Evolutionary conservation across 2,329 filamentous ascomycete species (phyloP).

Genomic region (Epicoccum nigrum): DNA sequence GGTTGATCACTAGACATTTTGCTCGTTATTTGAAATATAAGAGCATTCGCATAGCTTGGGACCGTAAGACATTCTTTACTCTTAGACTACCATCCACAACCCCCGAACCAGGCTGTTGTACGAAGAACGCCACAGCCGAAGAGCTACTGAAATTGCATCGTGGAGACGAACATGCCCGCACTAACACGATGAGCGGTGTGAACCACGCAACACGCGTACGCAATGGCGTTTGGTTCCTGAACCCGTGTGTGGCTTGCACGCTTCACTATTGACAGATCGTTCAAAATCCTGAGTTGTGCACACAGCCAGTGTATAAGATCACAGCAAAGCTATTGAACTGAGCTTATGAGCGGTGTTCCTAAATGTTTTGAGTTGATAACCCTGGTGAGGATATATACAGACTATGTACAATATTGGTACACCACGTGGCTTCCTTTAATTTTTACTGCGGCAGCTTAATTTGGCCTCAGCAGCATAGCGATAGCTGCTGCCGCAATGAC

Average conservation of each 20-base stretch:
- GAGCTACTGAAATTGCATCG: background rate
- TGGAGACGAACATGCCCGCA: background rate
- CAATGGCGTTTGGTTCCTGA: too few species aligned
- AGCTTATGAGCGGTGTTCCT: background rate
- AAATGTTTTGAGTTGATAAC: background rate
- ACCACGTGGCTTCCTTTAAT: background rate
- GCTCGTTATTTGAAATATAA: too few species aligned
- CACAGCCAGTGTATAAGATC: too few species aligned
- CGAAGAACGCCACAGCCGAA: background rate
- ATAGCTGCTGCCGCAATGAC: constrained; percentile 40
- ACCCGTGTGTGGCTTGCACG: too few species aligned
- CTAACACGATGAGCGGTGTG: constrained; percentile 1
- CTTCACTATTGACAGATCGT: too few species aligned
- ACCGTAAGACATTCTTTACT: background rate
- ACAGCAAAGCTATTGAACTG: background rate
- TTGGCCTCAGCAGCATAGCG: constrained; percentile 29
- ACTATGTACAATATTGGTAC: constrained; percentile 11
- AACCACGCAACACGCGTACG: background rate
- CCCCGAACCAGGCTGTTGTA: background rate
- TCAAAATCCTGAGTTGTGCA: too few species aligned
- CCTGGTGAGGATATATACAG: background rate
- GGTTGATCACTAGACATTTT: too few species aligned
- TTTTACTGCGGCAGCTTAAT: constrained; percentile 14
- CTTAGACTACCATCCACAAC: too few species aligned
- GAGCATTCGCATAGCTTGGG: background rate